Evolutionary conservation across 371 early-diverging fungal genomes (phyloP).

Genomic region (Gilbertella persicaria): DNA sequence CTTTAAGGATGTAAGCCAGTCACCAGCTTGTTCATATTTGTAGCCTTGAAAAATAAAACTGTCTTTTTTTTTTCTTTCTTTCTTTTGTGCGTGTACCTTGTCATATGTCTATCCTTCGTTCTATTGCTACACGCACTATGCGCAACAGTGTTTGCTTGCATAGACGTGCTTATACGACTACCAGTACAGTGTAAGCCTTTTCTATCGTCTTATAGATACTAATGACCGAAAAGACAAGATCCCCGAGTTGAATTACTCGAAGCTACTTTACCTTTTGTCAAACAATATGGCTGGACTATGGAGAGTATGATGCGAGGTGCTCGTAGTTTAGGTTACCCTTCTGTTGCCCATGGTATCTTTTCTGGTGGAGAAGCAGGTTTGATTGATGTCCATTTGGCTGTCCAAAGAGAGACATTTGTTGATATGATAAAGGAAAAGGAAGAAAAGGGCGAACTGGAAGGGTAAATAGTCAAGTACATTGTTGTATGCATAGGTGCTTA

Average conservation of each 20-base stretch:
- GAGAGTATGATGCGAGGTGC: slow-evolving; percentile 71
- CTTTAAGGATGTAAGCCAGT: too few species aligned
- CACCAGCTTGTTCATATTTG: too few species aligned
- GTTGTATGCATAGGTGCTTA: background rate
- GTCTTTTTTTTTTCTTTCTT: too few species aligned
- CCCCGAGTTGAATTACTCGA: slow-evolving; percentile 52
- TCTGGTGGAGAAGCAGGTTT: slow-evolving; percentile 71
- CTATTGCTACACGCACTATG: too few species aligned
- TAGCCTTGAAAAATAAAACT: too few species aligned
- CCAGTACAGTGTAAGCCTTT: too few species aligned
- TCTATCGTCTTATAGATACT: too few species aligned
- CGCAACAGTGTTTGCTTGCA: too few species aligned
- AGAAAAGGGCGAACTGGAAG: slow-evolving; percentile 44
- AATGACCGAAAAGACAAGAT: too few species aligned
- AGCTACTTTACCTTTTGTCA: slow-evolving; percentile 69
- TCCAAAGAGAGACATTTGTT: slow-evolving; percentile 61
- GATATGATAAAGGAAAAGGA: slow-evolving; percentile 49
- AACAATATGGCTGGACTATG: slow-evolving; percentile 75
- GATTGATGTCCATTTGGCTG: slow-evolving; percentile 74
- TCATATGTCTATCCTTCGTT: too few species aligned
- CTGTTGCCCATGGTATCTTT: slow-evolving; percentile 74
- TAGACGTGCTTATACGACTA: too few species aligned
- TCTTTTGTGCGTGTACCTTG: too few species aligned
- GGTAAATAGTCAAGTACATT: slow-evolving; percentile 23
- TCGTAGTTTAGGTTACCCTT: slow-evolving; percentile 67